Evolutionary conservation across 2,329 filamentous ascomycete genomes (phyloP).

Genomic region (Coniochaeta sp.): DNA sequence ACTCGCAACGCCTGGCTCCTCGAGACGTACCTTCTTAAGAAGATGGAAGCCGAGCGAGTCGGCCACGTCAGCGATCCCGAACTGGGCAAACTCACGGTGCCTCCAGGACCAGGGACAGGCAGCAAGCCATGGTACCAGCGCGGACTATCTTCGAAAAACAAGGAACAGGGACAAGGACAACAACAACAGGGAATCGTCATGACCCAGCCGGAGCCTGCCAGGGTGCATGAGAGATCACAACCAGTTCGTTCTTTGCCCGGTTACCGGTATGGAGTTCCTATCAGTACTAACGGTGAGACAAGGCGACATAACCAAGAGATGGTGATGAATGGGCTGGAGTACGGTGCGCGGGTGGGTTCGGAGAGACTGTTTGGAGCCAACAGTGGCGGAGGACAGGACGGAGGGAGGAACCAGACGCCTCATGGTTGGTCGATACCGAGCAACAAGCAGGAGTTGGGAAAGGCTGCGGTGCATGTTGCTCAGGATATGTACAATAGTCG

Average conservation of each 20-base stretch:
- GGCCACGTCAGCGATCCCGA: slow-evolving; percentile 36
- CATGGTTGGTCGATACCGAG: neutral
- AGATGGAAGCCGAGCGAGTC: slow-evolving; percentile 48
- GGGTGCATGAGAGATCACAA: neutral
- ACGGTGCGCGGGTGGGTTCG: slow-evolving; percentile 3
- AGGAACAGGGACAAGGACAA: too few species aligned
- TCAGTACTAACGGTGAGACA: slow-evolving; percentile 3
- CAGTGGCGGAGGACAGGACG: neutral
- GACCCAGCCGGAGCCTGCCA: neutral
- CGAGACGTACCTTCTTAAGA: slow-evolving; percentile 54
- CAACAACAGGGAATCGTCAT: neutral
- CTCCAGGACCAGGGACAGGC: neutral
- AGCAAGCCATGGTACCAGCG: too few species aligned
- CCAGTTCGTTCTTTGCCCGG: slow-evolving; percentile 1
- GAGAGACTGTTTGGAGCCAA: neutral
- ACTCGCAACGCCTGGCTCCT: slow-evolving; percentile 63
- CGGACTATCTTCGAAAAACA: too few species aligned
- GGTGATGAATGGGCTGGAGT: slow-evolving; percentile 5
- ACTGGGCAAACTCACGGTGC: slow-evolving; percentile 5
- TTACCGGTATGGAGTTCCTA: neutral
- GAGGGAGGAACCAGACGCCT: neutral
- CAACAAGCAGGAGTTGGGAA: slow-evolving; percentile 1
- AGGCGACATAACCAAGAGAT: slow-evolving; percentile 8
- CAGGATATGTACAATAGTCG: neutral
- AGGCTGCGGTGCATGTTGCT: slow-evolving; percentile 3